Conservation (phyloP, 345 rosid species). For the Aegle marmelos region DNA sequence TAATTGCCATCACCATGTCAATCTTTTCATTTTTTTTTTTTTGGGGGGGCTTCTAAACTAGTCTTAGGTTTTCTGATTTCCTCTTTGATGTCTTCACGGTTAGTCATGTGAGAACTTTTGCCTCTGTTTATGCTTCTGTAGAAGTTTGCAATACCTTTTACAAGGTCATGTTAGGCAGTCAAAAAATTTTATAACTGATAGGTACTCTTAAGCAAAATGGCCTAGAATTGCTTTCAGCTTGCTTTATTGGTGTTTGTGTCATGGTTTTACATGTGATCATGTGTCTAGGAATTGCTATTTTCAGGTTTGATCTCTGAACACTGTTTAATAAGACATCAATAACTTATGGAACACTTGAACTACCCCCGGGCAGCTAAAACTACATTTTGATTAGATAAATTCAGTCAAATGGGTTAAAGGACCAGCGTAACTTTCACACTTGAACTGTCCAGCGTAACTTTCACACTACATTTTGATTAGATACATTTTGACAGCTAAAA, state of each 20-base stretch:
- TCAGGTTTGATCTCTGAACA: neutral
- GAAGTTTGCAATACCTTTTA: neutral
- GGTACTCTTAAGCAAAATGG: neutral
- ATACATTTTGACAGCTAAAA: too few relatives aligned
- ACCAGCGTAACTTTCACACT: too few relatives aligned
- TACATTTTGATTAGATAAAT: neutral
- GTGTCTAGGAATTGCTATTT: neutral
- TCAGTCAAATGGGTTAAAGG: neutral
- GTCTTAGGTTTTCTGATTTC: neutral
- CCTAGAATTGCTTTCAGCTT: neutral
- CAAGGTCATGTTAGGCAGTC: neutral
- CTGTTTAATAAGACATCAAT: neutral
- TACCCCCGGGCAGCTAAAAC: neutral
- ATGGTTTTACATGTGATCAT: neutral
- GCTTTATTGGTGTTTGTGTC: neutral
- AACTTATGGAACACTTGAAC: neutral
- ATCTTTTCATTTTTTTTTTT: neutral
- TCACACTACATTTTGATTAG: neutral
- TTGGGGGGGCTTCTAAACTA: neutral
- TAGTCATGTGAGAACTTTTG: neutral
- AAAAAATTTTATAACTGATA: neutral
- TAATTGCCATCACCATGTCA: neutral
- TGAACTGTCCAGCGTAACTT: too few relatives aligned
- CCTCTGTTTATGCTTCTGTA: neutral
- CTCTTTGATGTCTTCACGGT: neutral